phyloP scores from a whole-genome alignment of 345 rosid genomes.

The Brassica rapa region DNA sequence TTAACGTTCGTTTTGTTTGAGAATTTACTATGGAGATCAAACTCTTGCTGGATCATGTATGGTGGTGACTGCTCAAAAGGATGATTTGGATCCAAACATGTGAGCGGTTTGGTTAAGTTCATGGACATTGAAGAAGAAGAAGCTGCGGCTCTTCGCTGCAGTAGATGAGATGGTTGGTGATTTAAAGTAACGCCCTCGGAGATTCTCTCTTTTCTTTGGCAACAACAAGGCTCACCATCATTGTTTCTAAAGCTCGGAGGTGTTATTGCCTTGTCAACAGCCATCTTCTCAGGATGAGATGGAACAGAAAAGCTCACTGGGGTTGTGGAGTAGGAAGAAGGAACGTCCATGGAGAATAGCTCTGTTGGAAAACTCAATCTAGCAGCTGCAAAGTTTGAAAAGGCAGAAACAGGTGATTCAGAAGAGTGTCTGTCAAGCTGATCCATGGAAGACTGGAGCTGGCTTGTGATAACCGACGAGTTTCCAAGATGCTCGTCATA shows the following conservation, averaged over 20 bases:
- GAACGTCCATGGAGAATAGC: conserved; percentile 42
- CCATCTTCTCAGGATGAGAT: conserved; percentile 31
- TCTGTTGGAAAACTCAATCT: conserved; percentile 46
- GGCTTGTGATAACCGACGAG: conserved; percentile 84
- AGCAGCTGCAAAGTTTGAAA: conserved; percentile 63
- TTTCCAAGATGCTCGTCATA: conserved; percentile 91
- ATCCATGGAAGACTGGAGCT: conserved; percentile 80
- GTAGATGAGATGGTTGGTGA: conserved; percentile 59
- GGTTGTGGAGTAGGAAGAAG: conserved; percentile 37
- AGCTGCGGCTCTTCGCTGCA: conserved; percentile 56
- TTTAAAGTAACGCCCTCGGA: conserved; percentile 48
- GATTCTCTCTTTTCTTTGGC: conserved; percentile 80
- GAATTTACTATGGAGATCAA: conserved; percentile 26
- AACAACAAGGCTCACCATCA: conserved; percentile 70
- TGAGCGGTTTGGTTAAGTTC: conserved; percentile 31
- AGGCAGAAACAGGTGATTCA: conserved; percentile 87
- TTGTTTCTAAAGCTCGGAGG: conserved; percentile 48
- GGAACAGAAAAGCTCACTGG: conserved; percentile 44
- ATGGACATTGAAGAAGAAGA: conserved; percentile 50
- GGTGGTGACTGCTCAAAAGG: conserved; percentile 39
- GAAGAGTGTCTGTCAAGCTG: conserved; percentile 75
- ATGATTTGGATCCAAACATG: conserved; percentile 38
- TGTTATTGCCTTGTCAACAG: conserved; percentile 33
- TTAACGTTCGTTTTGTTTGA: conserved; percentile 26
- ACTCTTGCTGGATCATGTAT: conserved; percentile 38